Percentiles rank a stretch among this genome's conserved stretches.
phyloP scores from a whole-genome alignment of 2,329 filamentous ascomycete species.

The Pseudocercospora macadamiae region DNA sequence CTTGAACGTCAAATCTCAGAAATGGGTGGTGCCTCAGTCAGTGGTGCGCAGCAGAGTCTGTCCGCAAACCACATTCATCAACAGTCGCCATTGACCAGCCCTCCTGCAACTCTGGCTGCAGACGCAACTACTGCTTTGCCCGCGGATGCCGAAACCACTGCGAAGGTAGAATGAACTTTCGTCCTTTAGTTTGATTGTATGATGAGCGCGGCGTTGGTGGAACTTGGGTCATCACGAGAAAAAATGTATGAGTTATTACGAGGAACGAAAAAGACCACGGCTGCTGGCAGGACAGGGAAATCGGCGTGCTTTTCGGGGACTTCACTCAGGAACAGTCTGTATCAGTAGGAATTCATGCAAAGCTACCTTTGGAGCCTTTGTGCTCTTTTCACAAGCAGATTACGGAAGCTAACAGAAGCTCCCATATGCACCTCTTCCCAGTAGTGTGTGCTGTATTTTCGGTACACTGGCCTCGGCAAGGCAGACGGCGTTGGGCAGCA shows the following conservation, averaged over 20 bases:
- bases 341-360: not conserved
- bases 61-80: slow-evolving; percentile 15
- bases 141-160: slow-evolving; percentile 6
- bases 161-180: slow-evolving; percentile 10
- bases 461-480: not conserved
- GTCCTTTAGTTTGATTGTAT: not conserved
- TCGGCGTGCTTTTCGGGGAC: not conserved
- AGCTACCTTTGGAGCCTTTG: too few relatives aligned
- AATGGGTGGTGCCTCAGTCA: not conserved
- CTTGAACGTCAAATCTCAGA: slow-evolving; percentile 42
- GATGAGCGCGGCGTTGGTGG: slow-evolving; percentile 8
- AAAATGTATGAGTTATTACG: slow-evolving; percentile 1
- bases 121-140: slow-evolving; percentile 5
- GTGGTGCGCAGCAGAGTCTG: slow-evolving; percentile 14
- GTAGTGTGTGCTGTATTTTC: not conserved
- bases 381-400: too few relatives aligned
- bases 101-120: slow-evolving; percentile 20
- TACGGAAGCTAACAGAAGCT: too few relatives aligned
- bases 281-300: not conserved
- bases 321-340: not conserved
- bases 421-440: not conserved
- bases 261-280: not conserved
- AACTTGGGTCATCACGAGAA: not conserved
- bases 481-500: not conserved
- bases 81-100: slow-evolving; percentile 24